These are phyloP conservation scores for Cunninghamia lanceolata DNA, from an alignment of 75 land plant genomes.

Conservation along the genomic window DNA sequence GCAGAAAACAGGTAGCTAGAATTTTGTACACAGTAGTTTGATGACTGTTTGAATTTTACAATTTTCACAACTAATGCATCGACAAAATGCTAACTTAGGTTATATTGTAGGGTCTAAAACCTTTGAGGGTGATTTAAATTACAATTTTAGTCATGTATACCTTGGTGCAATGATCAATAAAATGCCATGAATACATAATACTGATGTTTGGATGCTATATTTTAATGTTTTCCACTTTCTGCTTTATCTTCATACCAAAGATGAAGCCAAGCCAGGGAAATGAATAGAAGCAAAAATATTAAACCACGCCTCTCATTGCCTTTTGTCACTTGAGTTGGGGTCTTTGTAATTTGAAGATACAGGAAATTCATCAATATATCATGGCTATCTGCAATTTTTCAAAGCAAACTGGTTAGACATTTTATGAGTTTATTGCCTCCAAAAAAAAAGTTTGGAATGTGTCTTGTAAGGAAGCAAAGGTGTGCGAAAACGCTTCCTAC, in stretches of 20 bases:
- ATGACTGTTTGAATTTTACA: background rate
- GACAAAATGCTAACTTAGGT: background rate
- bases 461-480: too few species aligned
- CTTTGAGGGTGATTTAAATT: background rate
- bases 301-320: background rate
- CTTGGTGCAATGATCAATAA: background rate
- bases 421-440: background rate
- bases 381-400: background rate
- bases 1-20: constrained; percentile 72
- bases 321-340: background rate
- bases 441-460: background rate
- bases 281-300: background rate
- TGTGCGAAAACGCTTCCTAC: too few species aligned
- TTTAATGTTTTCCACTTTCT: background rate
- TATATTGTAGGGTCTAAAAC: background rate
- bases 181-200: background rate
- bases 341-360: background rate
- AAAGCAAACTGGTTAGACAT: background rate
- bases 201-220: background rate
- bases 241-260: background rate
- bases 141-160: background rate
- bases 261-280: background rate
- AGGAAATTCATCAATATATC: background rate
- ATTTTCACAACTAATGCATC: background rate
- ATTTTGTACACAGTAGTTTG: background rate